Evolutionary conservation across 306 rosid species (phyloP).

Genomic region (Vigna mungo): DNA sequence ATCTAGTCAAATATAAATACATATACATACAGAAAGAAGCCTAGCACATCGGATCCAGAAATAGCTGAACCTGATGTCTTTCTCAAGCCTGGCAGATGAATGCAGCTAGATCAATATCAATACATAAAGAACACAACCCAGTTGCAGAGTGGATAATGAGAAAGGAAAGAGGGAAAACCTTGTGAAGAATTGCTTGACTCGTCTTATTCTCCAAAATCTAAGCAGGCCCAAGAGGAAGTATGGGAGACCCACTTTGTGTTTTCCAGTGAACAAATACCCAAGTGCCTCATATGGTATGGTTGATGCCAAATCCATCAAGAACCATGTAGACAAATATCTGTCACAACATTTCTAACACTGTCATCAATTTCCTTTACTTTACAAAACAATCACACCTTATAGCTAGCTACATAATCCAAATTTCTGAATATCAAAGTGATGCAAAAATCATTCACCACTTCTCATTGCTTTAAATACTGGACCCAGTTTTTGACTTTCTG

Average conservation of each 20-base stretch:
- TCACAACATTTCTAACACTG: constrained; percentile 32
- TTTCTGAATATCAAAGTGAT: not conserved
- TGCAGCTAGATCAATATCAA: constrained; percentile 24
- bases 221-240: constrained; percentile 76
- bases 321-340: constrained; percentile 93
- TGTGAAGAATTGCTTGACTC: constrained; percentile 83
- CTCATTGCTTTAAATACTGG: constrained; percentile 1
- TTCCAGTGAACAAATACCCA: constrained; percentile 64
- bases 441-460: not conserved
- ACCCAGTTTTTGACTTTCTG: constrained; percentile 10
- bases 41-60: constrained; percentile 84
- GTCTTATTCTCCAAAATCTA: constrained; percentile 83
- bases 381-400: not conserved
- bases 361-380: constrained; percentile 19
- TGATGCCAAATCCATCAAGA: constrained; percentile 90
- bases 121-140: not conserved
- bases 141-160: not conserved
- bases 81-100: constrained; percentile 79
- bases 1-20: not conserved
- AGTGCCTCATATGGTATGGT: constrained; percentile 77
- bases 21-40: constrained; percentile 69
- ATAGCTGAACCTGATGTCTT: constrained; percentile 94
- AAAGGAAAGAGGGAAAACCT: constrained; percentile 53
- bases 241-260: constrained; percentile 55
- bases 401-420: not conserved